phyloP scores from a whole-genome alignment of 2,329 filamentous ascomycete genomes.

The Arthrobotrys sinensis region DNA sequence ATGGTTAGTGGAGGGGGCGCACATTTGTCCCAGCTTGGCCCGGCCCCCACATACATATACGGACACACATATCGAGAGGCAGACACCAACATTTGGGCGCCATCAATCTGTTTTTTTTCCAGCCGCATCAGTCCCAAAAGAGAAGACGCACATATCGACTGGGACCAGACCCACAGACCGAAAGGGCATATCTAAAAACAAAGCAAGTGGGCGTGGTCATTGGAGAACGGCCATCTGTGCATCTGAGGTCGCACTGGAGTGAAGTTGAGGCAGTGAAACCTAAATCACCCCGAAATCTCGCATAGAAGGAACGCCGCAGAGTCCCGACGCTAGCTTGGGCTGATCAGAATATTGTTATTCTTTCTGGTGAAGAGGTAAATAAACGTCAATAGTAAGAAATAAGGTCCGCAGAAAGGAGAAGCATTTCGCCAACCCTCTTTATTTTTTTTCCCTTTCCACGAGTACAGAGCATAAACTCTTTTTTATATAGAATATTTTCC shows the following conservation, averaged over 20 bases:
- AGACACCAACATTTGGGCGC: conserved; percentile 19
- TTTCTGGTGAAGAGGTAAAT: conserved; percentile 42
- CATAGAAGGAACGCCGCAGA: conserved; percentile 48
- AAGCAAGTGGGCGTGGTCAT: conserved; percentile 52
- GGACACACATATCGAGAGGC: conserved; percentile 1
- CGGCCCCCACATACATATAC: conserved; percentile 50
- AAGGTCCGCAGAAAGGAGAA: conserved; percentile 54
- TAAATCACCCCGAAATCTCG: conserved; percentile 61
- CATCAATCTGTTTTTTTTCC: conserved; percentile 32
- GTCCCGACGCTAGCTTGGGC: conserved; percentile 38
- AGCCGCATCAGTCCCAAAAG: conserved; percentile 57
- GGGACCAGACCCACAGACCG: conserved; percentile 29
- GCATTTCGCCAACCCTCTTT: conserved; percentile 48
- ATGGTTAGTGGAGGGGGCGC: conserved; percentile 56
- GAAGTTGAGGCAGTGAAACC: conserved; percentile 57
- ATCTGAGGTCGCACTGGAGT: conserved; percentile 50
- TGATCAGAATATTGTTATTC: conserved; percentile 11
- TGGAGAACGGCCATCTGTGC: conserved; percentile 40
- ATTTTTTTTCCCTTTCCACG: conserved; percentile 8
- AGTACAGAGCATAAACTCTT: conserved; percentile 7
- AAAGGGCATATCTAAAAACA: conserved; percentile 39
- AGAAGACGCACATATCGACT: conserved; percentile 35
- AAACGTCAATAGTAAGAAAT: conserved; percentile 46
- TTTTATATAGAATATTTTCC: conserved; percentile 3
- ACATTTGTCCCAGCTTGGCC: conserved; percentile 47